Conservation (phyloP, 768 basidiomycete genomes). For the Rhodotorula babjevae region DNA sequence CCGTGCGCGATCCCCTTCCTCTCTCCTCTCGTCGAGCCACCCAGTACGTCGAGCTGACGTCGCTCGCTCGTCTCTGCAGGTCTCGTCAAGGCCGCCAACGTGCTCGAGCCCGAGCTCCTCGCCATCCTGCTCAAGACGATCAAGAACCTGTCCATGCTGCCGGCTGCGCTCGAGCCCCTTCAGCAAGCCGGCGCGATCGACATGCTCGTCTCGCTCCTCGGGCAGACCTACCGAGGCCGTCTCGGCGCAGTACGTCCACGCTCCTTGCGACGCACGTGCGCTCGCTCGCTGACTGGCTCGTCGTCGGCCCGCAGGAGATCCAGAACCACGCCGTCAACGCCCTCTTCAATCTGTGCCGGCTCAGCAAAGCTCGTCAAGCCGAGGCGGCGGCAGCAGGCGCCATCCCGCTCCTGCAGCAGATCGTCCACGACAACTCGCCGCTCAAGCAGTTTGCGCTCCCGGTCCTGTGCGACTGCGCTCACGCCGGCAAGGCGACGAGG, state of each 20-base stretch:
- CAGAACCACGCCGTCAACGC: conserved; percentile 96
- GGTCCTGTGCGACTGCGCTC: conserved; percentile 91
- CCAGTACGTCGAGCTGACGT: no score
- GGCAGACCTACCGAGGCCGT: conserved; percentile 69
- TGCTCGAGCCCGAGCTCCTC: conserved; percentile 80
- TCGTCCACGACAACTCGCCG: conserved; percentile 82
- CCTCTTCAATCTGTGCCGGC: conserved; percentile 88
- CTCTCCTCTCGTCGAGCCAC: conserved; percentile 1
- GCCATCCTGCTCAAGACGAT: conserved; percentile 87
- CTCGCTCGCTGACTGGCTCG: no score
- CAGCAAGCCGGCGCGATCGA: conserved; percentile 95
- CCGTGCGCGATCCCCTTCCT: conserved; percentile 55
- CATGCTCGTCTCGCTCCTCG: conserved; percentile 76
- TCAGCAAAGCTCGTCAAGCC: conserved; percentile 91
- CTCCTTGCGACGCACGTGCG: no score
- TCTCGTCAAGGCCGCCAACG: conserved; percentile 75
- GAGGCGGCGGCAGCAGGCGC: conserved; percentile 95
- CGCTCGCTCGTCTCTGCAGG: conserved; percentile 56
- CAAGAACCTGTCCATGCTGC: conserved; percentile 92
- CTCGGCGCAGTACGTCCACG: conserved; percentile 67
- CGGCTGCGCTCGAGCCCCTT: conserved; percentile 80
- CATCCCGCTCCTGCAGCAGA: conserved; percentile 80
- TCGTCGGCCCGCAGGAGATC: conserved; percentile 64
- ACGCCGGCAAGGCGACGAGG: conserved; percentile 87
- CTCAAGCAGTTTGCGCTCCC: conserved; percentile 96